Percentiles rank a stretch among this genome's conserved stretches.
These are phyloP conservation scores for Quercus phellos DNA, from an alignment of 331 rosid species.

Conservation along the genomic window DNA sequence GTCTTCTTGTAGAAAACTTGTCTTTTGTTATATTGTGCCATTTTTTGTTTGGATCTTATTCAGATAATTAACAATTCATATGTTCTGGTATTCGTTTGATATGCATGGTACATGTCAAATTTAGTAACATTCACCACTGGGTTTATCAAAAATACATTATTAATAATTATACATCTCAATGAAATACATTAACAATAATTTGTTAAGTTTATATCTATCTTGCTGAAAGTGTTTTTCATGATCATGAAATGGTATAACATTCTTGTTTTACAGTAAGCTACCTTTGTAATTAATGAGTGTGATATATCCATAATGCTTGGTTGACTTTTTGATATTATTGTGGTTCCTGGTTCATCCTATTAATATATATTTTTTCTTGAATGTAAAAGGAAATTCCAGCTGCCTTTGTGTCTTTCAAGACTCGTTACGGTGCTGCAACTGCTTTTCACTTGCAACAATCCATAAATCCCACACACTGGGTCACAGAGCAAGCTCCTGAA, in stretches of 20 bases:
- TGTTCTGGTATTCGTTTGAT: neutral
- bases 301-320: neutral
- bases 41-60: neutral
- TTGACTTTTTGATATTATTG: neutral
- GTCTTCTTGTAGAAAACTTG: slow-evolving; percentile 6
- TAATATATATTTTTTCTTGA: slow-evolving; percentile 24
- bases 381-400: slow-evolving; percentile 69
- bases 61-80: neutral
- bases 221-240: neutral
- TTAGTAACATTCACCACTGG: neutral
- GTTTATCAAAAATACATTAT: neutral
- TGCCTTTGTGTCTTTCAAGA: slow-evolving; percentile 85
- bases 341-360: slow-evolving; percentile 15
- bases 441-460: slow-evolving; percentile 77
- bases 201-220: neutral
- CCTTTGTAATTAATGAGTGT: neutral
- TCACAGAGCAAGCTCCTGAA: slow-evolving; percentile 84
- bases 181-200: neutral
- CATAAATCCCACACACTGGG: slow-evolving; percentile 76
- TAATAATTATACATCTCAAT: neutral
- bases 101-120: neutral
- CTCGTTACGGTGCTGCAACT: slow-evolving; percentile 75
- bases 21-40: neutral
- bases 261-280: neutral
- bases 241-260: neutral